phyloP scores from a whole-genome alignment of 2,329 filamentous ascomycete genomes.

The Curvularia spicifera region DNA sequence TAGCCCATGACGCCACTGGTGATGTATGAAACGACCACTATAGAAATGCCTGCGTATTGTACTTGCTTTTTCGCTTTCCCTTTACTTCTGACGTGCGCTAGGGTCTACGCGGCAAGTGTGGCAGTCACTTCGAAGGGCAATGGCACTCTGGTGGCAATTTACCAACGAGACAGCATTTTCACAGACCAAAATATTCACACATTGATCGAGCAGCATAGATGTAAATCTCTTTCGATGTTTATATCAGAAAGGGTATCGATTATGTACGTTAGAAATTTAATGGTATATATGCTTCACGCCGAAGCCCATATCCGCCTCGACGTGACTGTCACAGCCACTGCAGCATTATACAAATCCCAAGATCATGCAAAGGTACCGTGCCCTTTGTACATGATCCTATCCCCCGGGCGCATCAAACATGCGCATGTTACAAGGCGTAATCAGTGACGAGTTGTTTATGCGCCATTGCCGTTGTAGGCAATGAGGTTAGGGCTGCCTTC shows the following conservation, averaged over 20 bases:
- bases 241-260: neutral
- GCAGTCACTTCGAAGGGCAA: too few relatives aligned
- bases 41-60: too few relatives aligned
- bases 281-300: neutral
- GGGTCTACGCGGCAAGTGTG: neutral
- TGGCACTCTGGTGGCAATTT: neutral
- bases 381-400: neutral
- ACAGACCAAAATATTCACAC: neutral
- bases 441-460: neutral
- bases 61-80: too few relatives aligned
- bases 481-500: constrained; percentile 21
- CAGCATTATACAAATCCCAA: neutral
- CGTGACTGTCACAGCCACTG: neutral
- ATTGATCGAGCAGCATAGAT: neutral
- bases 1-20: too few relatives aligned
- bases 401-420: neutral
- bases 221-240: neutral
- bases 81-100: too few relatives aligned
- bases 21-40: too few relatives aligned
- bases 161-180: neutral
- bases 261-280: neutral
- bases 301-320: neutral
- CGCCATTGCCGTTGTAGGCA: constrained; percentile 22
- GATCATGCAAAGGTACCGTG: neutral
- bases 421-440: neutral